Evolutionary conservation across 169 alveolate genomes (phyloP), one percentile per base, ranked within the genome.

Genomic region (Plasmodium knowlesi): DNA sequence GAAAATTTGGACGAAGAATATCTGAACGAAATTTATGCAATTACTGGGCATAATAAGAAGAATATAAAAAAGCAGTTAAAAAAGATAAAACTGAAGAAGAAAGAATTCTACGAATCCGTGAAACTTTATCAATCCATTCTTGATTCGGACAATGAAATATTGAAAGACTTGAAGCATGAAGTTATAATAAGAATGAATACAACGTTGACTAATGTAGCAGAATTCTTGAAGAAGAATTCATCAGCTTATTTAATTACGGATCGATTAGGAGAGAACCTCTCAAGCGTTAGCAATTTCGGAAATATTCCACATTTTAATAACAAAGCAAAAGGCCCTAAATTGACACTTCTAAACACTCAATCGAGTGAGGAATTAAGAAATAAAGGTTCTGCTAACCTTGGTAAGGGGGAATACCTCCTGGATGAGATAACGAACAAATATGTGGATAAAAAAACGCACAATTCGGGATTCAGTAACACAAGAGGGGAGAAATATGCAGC

Each of bases 81-180:
- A 61, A 80, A 80, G 82, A 67, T 89, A 28, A 54, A 70, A 34
- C 16, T 70, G 37, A 81, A 82, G 30, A 94, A 93, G 34, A 94
- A 95, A 1, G 96, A 93, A 41, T 93, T 95, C 72, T 61, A 84
- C 39, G 96, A 95, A 76, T 88, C 96, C 2, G 94, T 95, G 5
- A 91, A 91, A 28, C 76, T 95, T 2, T 95, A 95, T 79, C 97
- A 95, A 46, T 84, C 97, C n/a, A 92, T 95, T 25, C 92, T 95
- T 12, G 95, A 76, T 41, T 92, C 96, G 43, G 88, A 92, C 30
- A 93, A 89, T 76, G 91, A 73, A 22, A 74, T 88, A 57, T 88
- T 94, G 54, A 80, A 92, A 53, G 94, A 80, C 76, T 73, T 83
- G 74, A 43, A 92, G 76, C 90, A 78, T 25, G 85, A 82, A 88